A percentile compares a stretch with the other conserved stretches of the same genome.
Conservation (phyloP, 805 yeast species). For the Monosporozyma servazzii region DNA sequence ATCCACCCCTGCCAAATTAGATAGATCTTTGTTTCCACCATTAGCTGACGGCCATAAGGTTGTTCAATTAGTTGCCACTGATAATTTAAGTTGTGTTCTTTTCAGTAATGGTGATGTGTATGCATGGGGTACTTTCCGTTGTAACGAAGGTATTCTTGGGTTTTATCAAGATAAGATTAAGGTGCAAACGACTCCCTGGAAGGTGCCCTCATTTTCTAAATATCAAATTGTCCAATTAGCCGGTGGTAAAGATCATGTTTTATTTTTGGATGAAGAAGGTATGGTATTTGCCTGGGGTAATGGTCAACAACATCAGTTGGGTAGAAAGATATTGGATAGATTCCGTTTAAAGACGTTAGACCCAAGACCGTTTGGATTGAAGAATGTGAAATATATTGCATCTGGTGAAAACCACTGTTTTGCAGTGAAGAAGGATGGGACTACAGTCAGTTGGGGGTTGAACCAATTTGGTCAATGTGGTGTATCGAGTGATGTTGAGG, state of each 20-base stretch:
- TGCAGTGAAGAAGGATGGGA: slow-evolving; percentile 68
- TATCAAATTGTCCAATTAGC: slow-evolving; percentile 73
- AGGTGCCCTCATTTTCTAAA: slow-evolving; percentile 39
- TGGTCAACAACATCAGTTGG: slow-evolving; percentile 88
- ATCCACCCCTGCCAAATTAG: slow-evolving; percentile 75
- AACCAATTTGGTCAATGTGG: slow-evolving; percentile 98
- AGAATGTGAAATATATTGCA: slow-evolving; percentile 68
- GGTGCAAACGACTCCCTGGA: slow-evolving; percentile 60
- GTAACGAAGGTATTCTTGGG: slow-evolving; percentile 86
- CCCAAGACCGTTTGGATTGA: slow-evolving; percentile 77
- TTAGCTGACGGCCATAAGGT: slow-evolving; percentile 39
- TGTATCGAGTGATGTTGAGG: slow-evolving; percentile 63
- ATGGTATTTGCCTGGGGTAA: slow-evolving; percentile 95
- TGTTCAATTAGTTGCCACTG: slow-evolving; percentile 84
- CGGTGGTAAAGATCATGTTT: slow-evolving; percentile 85
- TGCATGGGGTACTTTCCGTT: slow-evolving; percentile 97
- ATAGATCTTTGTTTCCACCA: slow-evolving; percentile 54
- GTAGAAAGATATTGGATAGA: slow-evolving; percentile 75
- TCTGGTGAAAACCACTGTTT: slow-evolving; percentile 95
- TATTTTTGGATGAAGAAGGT: slow-evolving; percentile 78
- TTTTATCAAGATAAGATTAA: slow-evolving; percentile 52
- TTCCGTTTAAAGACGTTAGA: slow-evolving; percentile 63
- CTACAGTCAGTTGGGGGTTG: slow-evolving; percentile 85
- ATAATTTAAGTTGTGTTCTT: slow-evolving; percentile 76
- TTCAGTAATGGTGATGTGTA: slow-evolving; percentile 78